Percentiles rank a stretch among this genome's conserved stretches.
Evolutionary conservation across 1,139 yeast genomes (phyloP).

Genomic region (Debaryomyces sp.): DNA sequence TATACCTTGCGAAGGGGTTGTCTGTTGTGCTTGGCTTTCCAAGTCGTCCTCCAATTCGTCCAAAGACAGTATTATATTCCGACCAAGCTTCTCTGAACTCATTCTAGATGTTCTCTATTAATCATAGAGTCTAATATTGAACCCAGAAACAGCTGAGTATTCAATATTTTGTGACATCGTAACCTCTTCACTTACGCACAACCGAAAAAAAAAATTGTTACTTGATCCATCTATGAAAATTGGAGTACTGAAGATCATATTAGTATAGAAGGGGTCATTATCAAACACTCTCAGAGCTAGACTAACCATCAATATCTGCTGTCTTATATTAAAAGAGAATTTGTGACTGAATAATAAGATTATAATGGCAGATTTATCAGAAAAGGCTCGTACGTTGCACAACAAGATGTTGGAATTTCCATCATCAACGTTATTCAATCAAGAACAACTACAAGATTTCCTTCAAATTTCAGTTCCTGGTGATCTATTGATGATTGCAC

Average conservation of each 20-base stretch:
- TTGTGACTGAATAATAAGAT: background rate
- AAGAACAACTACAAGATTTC: constrained; percentile 57
- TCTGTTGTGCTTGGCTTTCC: background rate
- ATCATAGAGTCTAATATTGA: background rate
- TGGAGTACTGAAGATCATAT: background rate
- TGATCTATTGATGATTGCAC: constrained; percentile 62
- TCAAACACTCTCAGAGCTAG: background rate
- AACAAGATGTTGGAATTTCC: constrained; percentile 57
- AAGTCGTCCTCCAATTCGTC: constrained; percentile 11
- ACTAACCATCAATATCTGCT: background rate
- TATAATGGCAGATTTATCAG: constrained; percentile 35
- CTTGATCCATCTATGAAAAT: background rate
- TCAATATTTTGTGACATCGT: constrained; percentile 2
- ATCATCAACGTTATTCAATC: constrained; percentile 52
- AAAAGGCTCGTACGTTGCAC: constrained; percentile 59
- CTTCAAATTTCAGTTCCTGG: constrained; percentile 34
- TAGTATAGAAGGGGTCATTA: background rate
- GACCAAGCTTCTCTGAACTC: background rate
- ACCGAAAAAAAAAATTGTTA: constrained; percentile 2
- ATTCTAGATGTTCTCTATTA: background rate
- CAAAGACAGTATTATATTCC: constrained; percentile 3
- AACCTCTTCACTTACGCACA: background rate
- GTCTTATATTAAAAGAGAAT: background rate
- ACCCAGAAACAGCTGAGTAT: background rate
- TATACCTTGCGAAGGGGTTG: background rate